Percentiles rank a stretch among this genome's conserved stretches.
These are phyloP conservation scores for Flaveria linearis DNA, from an alignment of 129 eudicot species.

Conservation along the genomic window DNA sequence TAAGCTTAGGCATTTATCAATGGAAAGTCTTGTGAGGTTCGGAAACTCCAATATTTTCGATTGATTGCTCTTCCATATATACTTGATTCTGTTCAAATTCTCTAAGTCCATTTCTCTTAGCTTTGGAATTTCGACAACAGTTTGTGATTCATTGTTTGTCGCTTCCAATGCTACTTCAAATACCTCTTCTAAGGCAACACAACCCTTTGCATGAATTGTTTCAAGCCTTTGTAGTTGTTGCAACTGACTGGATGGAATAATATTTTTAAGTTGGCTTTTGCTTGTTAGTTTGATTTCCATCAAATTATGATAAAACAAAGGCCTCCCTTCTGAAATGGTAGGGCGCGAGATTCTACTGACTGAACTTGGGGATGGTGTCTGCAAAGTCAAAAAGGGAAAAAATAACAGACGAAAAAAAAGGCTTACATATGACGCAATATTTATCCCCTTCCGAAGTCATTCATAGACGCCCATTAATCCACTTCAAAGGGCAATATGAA, in stretches of 20 bases:
- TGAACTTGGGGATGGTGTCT: conserved; percentile 1
- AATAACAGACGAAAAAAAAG: background rate
- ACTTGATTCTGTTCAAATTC: background rate
- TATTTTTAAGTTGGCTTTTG: background rate
- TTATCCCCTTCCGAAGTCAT: background rate
- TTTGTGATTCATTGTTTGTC: background rate
- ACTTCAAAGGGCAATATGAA: too few relatives aligned
- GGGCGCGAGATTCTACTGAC: background rate
- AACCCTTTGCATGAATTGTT: background rate
- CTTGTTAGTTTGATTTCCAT: background rate
- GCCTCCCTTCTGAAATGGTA: background rate
- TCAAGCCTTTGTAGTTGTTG: background rate
- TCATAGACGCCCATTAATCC: too few relatives aligned
- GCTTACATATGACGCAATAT: background rate
- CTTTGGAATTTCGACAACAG: background rate
- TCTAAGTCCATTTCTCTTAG: background rate
- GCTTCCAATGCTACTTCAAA: background rate
- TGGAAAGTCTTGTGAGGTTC: background rate
- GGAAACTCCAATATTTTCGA: background rate
- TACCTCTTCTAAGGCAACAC: background rate
- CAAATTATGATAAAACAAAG: background rate
- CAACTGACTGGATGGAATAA: background rate
- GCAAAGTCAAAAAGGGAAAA: background rate
- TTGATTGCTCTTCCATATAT: conserved; percentile 7
- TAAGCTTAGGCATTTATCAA: background rate